Evolutionary conservation across 2,329 filamentous ascomycete genomes (phyloP), one percentile per base, ranked within the genome.

Genomic region (Aspergillus caelatus): DNA sequence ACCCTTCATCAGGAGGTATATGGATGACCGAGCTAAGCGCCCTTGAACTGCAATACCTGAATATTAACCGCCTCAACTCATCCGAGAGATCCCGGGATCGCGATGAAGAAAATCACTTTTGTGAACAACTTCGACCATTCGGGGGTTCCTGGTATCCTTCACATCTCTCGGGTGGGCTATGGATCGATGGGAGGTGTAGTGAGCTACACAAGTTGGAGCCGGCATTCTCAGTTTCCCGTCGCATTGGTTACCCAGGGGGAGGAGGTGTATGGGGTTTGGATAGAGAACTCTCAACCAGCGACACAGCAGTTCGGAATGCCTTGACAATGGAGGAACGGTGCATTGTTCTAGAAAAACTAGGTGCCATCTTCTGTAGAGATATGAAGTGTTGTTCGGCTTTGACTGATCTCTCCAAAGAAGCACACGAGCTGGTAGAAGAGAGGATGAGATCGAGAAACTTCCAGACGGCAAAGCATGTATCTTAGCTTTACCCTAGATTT

Each of bases 251-350:
- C 21, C 19, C 41, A 9, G 26, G 34, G 23, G 46, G 30, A 14
- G 57, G 55, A 4, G 60, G 61, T 14, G 34, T 60, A 46, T 59
- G 57, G 61, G 43, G 53, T 50, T 50, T 62, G 26, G 19, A 16
- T 52, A 26, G 21, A 23, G 32, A 43, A 34, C 57, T 36, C 34
- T 41, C 57, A 12, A 26, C 14, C n/a, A 53, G 23, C 8, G 39
- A 57, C 7, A n/a, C 30, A 19, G 39, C 41, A 43, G 48, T 57
- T 16, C 32, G 23, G 16, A 62, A 62, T 57, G 57, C 61, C 9
- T 26, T 62, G 61, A 57, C 32, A 14, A 62, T 62, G 61, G 57
- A 57, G 4, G 61, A 62, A 26, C 48, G 50, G 23, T 52, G 43
- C 16, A 50, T 55, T 14, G 32, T 58, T 14, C 52, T 63, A 23